Conservation (phyloP, 2,329 filamentous ascomycete species). For the Aspergillus sojae region DNA sequence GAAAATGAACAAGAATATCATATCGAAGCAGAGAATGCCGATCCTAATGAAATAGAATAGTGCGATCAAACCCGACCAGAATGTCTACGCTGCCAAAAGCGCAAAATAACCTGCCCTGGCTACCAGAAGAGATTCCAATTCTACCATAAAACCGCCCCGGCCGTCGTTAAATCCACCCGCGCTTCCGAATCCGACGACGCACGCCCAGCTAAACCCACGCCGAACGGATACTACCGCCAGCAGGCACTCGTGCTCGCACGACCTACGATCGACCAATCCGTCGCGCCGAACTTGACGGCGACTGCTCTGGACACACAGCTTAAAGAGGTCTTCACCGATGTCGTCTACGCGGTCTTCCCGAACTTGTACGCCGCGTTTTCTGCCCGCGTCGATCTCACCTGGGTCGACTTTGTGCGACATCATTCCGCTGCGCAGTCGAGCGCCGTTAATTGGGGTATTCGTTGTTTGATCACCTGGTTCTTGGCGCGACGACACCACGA, state of each 20-base stretch:
- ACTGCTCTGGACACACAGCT: constrained; percentile 16
- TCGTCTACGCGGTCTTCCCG: constrained; percentile 21
- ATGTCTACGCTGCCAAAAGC: constrained; percentile 21
- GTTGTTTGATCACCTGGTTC: constrained; percentile 18
- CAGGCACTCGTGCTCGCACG: neutral
- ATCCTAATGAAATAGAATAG: constrained; percentile 8
- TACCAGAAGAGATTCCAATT: constrained; percentile 23
- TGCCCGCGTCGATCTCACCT: constrained; percentile 20
- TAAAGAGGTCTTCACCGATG: constrained; percentile 20
- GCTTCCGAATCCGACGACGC: neutral
- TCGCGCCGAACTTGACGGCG: constrained; percentile 15
- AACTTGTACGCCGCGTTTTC: constrained; percentile 19
- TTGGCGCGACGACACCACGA: constrained; percentile 19
- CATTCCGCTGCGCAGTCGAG: constrained; percentile 9
- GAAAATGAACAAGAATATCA: neutral
- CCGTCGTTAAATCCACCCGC: constrained; percentile 6
- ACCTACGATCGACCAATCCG: constrained; percentile 13
- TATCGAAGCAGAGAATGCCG: neutral
- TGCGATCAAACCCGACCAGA: constrained; percentile 25
- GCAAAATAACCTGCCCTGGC: constrained; percentile 21
- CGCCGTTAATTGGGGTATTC: constrained; percentile 16
- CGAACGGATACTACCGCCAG: neutral
- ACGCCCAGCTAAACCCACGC: neutral
- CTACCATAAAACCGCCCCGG: constrained; percentile 15
- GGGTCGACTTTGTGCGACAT: constrained; percentile 23